These are phyloP conservation scores for Yamadazyma triangularis DNA, from an alignment of 1,139 yeast genomes.

Conservation along the genomic window DNA sequence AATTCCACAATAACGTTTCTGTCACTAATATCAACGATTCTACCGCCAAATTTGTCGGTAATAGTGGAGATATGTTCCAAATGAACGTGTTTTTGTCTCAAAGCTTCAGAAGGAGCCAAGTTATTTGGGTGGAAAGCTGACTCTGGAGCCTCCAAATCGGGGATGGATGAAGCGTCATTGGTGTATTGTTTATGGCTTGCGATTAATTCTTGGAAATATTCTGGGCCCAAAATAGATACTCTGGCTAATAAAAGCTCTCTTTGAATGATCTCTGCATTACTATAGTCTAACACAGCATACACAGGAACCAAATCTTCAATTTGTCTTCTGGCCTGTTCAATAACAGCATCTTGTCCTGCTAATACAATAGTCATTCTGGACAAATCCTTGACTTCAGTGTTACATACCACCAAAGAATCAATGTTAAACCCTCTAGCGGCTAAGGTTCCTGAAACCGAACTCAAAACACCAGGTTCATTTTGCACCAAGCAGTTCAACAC, in stretches of 20 bases:
- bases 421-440: conserved; percentile 98
- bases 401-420: conserved; percentile 94
- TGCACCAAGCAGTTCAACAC: conserved; percentile 95
- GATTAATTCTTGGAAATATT: conserved; percentile 90
- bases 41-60: conserved; percentile 88
- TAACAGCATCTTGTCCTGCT: conserved; percentile 91
- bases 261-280: conserved; percentile 83
- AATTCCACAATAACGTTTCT: conserved; percentile 92
- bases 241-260: conserved; percentile 90
- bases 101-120: conserved; percentile 85
- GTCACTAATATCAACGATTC: conserved; percentile 85
- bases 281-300: conserved; percentile 93
- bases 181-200: conserved; percentile 70
- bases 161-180: conserved; percentile 36
- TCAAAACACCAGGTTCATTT: conserved; percentile 96
- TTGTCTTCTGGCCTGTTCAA: conserved; percentile 98
- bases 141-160: conserved; percentile 48
- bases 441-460: conserved; percentile 88
- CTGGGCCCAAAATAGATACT: conserved; percentile 91
- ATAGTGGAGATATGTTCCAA: conserved; percentile 78
- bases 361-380: conserved; percentile 96
- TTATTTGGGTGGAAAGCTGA: conserved; percentile 80
- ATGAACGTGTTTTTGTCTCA: conserved; percentile 90
- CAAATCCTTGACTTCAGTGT: conserved; percentile 91
- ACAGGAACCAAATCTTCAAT: conserved; percentile 97